A percentile compares a stretch with the other conserved stretches of the same genome.
phyloP scores from a whole-genome alignment of 2,329 filamentous ascomycete species.

The Bipolaris zeicola region DNA sequence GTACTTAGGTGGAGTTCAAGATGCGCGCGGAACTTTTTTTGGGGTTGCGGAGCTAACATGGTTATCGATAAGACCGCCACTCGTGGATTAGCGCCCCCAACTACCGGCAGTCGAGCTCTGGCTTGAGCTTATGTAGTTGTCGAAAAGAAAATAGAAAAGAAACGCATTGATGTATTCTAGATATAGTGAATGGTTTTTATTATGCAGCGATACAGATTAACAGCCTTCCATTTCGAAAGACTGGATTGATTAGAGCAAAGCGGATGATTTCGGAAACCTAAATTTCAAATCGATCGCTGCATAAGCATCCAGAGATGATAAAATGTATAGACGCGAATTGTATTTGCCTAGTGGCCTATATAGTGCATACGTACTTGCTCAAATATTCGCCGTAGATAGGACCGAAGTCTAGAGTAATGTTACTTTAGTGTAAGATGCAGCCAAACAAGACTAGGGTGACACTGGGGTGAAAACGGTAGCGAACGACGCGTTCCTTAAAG shows the following conservation, averaged over 20 bases:
- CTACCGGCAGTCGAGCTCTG: too few relatives aligned
- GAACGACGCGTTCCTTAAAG: too few relatives aligned
- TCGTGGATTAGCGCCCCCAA: neutral
- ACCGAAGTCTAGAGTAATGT: neutral
- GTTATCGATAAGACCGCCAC: conserved; percentile 24
- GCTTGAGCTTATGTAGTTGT: neutral
- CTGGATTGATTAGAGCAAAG: neutral
- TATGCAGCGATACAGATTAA: too few relatives aligned
- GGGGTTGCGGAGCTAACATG: conserved; percentile 12
- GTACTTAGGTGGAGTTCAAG: conserved; percentile 8
- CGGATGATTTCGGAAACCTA: neutral
- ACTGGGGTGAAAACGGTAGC: too few relatives aligned
- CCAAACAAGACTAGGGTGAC: neutral
- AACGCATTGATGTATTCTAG: too few relatives aligned
- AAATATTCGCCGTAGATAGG: neutral
- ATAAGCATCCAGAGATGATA: too few relatives aligned
- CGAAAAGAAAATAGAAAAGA: neutral
- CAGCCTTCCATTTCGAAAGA: neutral
- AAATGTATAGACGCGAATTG: neutral
- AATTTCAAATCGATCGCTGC: neutral
- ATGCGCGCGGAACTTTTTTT: conserved; percentile 31
- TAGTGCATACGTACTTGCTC: neutral
- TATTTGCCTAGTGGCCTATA: too few relatives aligned
- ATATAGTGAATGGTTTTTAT: too few relatives aligned
- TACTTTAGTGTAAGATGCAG: neutral